phyloP scores from a whole-genome alignment of 192 early-diverging fungal genomes.

The Polychytrium aggregatum region DNA sequence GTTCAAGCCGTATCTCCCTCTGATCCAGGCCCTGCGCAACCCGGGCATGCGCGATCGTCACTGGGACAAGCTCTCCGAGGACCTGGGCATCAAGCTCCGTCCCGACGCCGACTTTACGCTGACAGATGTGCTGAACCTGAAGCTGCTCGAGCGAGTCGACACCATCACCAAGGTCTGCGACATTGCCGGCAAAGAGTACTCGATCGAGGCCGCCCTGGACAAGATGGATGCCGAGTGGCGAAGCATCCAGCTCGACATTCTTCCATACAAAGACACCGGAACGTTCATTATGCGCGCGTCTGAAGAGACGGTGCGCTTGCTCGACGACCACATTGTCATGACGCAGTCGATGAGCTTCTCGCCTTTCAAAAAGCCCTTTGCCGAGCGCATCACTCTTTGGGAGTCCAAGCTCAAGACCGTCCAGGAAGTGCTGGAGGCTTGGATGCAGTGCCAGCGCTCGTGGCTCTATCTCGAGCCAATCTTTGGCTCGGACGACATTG shows the following conservation, averaged over 20 bases:
- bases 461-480: slow-evolving; percentile 55
- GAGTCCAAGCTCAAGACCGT: slow-evolving; percentile 45
- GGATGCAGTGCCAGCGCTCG: slow-evolving; percentile 46
- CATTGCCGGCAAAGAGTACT: slow-evolving; percentile 50
- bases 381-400: slow-evolving; percentile 41
- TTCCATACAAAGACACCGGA: slow-evolving; percentile 51
- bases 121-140: slow-evolving; percentile 42
- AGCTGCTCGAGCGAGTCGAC: slow-evolving; percentile 38
- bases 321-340: slow-evolving; percentile 54
- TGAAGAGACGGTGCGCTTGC: slow-evolving; percentile 39
- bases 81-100: slow-evolving; percentile 35
- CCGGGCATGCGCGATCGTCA: slow-evolving; percentile 51
- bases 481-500: slow-evolving; percentile 48
- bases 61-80: slow-evolving; percentile 42
- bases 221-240: slow-evolving; percentile 54
- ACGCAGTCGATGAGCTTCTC: slow-evolving; percentile 53
- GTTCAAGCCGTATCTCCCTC: slow-evolving; percentile 46
- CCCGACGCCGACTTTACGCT: slow-evolving; percentile 35
- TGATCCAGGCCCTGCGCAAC: slow-evolving; percentile 48
- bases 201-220: slow-evolving; percentile 45
- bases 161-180: slow-evolving; percentile 48
- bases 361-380: slow-evolving; percentile 49
- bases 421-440: slow-evolving; percentile 47
- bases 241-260: slow-evolving; percentile 34
- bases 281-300: slow-evolving; percentile 49